Evolutionary conservation across 2,329 filamentous ascomycete species (phyloP), one percentile per base, ranked within the genome.

Genomic region (Leptographium lundbergii): DNA sequence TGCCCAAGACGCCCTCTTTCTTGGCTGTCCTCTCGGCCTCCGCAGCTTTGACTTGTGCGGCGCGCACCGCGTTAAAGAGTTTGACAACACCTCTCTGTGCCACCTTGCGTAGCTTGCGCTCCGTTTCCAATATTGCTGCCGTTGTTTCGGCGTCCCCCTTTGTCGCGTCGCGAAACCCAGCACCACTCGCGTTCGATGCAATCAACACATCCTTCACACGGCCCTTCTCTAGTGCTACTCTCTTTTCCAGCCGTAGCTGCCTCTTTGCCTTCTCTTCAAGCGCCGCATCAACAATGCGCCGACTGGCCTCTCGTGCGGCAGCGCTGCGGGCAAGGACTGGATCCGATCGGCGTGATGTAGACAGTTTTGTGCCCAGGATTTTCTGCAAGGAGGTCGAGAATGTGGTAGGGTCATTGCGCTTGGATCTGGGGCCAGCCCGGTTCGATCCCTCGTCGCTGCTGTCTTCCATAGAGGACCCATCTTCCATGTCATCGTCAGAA

Each of bases 341-440:
- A 69, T 99, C 94, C 58, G 85, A 80, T 27, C 91, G 87, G 69
- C 90, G 90, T 36, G 87, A 81, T 9, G 82, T 84, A 1, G 91
- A 87, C 11, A 97, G 79, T 74, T 97, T 97, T 56, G 90, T 92
- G 59, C 85, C 85, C 52, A 99, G 80, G 69, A 99, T 96, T 72
- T 94, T 95, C 65, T 88, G 87, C 67, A 99, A 90, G 56, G 91
- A 96, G 1, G 87, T 95, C 27, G 92, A 89, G 71, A 99, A 97
- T 57, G 89, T 91, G 63, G 81, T 77, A 3, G 94, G 91, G 72
- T 99, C 92, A 73, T 96, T 95, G 69, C 91, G 87, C 74, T 97
- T 97, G 17, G 85, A 84, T 67, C 84, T 87, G 45, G 68, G 68
- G 24, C 27, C 57, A 14, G 9, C 11, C n/a, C 36, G 17, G 29